Evolutionary conservation across 768 basidiomycete genomes (phyloP).

Genomic region (Suillus fuscotomentosus): DNA sequence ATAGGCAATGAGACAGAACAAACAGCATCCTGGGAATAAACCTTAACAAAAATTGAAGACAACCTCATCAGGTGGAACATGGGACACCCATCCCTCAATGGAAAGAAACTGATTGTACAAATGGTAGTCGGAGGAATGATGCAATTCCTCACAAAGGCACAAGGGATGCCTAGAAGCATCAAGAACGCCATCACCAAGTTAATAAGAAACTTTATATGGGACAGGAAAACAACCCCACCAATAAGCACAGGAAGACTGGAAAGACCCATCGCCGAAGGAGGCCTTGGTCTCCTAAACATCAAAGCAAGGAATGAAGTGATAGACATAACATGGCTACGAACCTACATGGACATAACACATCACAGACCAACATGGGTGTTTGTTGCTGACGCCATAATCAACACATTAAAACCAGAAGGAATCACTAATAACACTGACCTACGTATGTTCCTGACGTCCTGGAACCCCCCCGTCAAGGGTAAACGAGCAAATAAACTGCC

Average conservation of each 20-base stretch:
- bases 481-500: not conserved
- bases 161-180: slow-evolving; percentile 34
- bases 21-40: not conserved
- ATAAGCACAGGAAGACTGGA: not conserved
- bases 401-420: too few relatives aligned
- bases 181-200: slow-evolving; percentile 9
- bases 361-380: not conserved
- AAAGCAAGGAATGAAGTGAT: slow-evolving; percentile 1
- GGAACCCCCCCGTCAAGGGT: too few relatives aligned
- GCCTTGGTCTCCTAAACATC: slow-evolving; percentile 10
- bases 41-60: slow-evolving; percentile 5
- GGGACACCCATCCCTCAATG: not conserved
- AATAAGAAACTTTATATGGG: slow-evolving; percentile 13
- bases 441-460: too few relatives aligned
- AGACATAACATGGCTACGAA: not conserved
- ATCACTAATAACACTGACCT: too few relatives aligned
- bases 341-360: not conserved
- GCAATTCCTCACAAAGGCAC: slow-evolving; percentile 33
- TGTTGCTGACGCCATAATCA: not conserved
- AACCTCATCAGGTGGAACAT: slow-evolving; percentile 7
- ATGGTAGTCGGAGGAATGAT: slow-evolving; percentile 31
- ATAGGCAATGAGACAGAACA: not conserved
- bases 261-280: slow-evolving; percentile 6
- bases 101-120: slow-evolving; percentile 19
- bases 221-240: not conserved